These are phyloP conservation scores for Sonneratia caseolaris DNA, from an alignment of 345 rosid genomes.

Conservation along the genomic window DNA sequence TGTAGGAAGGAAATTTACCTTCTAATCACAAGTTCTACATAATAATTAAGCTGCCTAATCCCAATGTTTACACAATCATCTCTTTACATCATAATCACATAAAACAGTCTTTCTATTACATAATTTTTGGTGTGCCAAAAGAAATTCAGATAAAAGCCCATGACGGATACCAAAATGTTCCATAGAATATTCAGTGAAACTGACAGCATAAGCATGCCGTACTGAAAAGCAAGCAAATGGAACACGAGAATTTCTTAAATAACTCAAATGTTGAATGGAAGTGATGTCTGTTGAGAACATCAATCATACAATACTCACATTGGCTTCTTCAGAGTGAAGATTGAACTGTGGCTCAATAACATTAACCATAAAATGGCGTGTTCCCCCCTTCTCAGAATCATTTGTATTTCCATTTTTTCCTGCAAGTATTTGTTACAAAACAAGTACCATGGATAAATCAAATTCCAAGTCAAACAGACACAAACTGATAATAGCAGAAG, in stretches of 20 bases:
- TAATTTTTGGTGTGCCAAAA: neutral
- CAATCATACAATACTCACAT: conserved; percentile 42
- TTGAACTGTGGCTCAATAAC: conserved; percentile 96
- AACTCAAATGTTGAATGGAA: too few relatives aligned
- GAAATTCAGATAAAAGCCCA: neutral
- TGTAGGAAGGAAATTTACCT: neutral
- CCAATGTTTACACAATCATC: too few relatives aligned
- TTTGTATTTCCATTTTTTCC: conserved; percentile 8
- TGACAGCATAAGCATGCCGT: neutral
- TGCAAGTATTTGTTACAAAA: neutral
- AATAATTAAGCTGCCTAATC: too few relatives aligned
- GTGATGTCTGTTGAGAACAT: neutral
- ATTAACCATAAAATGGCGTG: conserved; percentile 88
- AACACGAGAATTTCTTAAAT: neutral
- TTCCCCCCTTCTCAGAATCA: conserved; percentile 74
- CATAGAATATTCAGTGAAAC: neutral
- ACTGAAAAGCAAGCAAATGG: neutral
- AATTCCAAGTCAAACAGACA: neutral
- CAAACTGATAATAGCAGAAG: neutral
- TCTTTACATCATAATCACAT: neutral
- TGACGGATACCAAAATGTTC: neutral
- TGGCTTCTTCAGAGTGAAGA: conserved; percentile 97
- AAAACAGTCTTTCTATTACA: neutral
- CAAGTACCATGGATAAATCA: neutral
- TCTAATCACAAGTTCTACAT: neutral